Evolutionary conservation across 306 rosid genomes (phyloP).

Genomic region (Citrullus mucosospermus): DNA sequence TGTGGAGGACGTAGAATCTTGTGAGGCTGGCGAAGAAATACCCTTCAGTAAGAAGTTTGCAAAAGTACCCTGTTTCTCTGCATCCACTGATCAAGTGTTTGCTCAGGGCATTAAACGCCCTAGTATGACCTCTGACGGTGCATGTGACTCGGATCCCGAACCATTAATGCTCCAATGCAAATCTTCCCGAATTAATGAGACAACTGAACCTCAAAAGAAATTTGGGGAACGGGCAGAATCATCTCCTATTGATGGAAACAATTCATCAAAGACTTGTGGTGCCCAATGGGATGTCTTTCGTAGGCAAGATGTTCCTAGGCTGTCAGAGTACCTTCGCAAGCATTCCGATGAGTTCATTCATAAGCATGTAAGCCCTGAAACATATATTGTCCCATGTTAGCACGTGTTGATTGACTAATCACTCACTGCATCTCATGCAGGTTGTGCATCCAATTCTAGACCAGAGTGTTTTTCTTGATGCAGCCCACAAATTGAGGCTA

Average conservation of each 20-base stretch:
- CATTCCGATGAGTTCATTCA: slow-evolving; percentile 42
- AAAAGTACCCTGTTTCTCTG: slow-evolving; percentile 36
- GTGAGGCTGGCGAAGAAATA: slow-evolving; percentile 22
- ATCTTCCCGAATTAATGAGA: neutral
- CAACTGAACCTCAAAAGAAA: neutral
- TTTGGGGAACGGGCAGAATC: slow-evolving; percentile 16
- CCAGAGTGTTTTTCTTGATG: slow-evolving; percentile 66
- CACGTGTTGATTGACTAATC: slow-evolving; percentile 1
- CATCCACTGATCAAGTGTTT: slow-evolving; percentile 19
- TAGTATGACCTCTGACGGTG: slow-evolving; percentile 19
- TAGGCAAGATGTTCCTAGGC: slow-evolving; percentile 82
- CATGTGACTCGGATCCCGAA: slow-evolving; percentile 30
- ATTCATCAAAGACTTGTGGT: slow-evolving; percentile 20
- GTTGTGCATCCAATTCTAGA: slow-evolving; percentile 83
- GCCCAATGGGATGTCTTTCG: slow-evolving; percentile 93
- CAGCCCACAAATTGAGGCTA: slow-evolving; percentile 58
- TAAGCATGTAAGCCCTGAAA: slow-evolving; percentile 36
- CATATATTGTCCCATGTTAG: neutral
- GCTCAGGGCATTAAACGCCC: slow-evolving; percentile 22
- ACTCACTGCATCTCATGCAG: slow-evolving; percentile 31
- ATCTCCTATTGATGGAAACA: slow-evolving; percentile 17
- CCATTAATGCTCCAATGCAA: neutral
- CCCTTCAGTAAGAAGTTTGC: slow-evolving; percentile 50
- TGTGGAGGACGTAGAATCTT: slow-evolving; percentile 22
- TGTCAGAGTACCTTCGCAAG: slow-evolving; percentile 62